These are phyloP conservation scores for Fusarium domesticum DNA, from an alignment of 2,329 filamentous ascomycete genomes.

Conservation along the genomic window DNA sequence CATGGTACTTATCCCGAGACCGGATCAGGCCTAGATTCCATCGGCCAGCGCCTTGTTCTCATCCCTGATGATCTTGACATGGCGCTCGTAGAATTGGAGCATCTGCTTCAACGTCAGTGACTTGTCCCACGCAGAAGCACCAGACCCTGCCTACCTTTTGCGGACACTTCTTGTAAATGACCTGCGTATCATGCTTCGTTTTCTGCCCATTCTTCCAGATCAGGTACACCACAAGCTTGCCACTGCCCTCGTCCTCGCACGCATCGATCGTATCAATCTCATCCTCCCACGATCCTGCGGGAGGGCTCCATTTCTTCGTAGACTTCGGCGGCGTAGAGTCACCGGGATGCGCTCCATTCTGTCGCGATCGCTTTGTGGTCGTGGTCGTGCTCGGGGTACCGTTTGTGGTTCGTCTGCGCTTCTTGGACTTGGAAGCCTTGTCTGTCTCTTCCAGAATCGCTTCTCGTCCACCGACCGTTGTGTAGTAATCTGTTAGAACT, in stretches of 20 bases:
- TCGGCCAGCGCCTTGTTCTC: slow-evolving; percentile 28
- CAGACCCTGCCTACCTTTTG: slow-evolving; percentile 58
- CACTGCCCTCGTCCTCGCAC: slow-evolving; percentile 61
- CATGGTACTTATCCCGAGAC: not conserved
- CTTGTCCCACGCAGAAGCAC: not conserved
- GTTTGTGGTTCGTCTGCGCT: slow-evolving; percentile 51
- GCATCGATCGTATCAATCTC: slow-evolving; percentile 68
- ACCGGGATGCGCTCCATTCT: slow-evolving; percentile 48
- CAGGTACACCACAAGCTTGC: slow-evolving; percentile 63
- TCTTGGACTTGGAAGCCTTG: slow-evolving; percentile 52
- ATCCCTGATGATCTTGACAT: slow-evolving; percentile 51
- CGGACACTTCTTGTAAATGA: slow-evolving; percentile 72
- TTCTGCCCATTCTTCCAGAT: slow-evolving; percentile 72
- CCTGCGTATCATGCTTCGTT: slow-evolving; percentile 66
- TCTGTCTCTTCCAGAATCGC: slow-evolving; percentile 51
- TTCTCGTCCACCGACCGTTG: slow-evolving; percentile 60
- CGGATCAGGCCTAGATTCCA: slow-evolving; percentile 9
- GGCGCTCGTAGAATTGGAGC: slow-evolving; percentile 57
- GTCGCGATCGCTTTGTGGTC: slow-evolving; percentile 43
- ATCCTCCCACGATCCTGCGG: slow-evolving; percentile 74
- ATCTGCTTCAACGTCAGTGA: slow-evolving; percentile 41
- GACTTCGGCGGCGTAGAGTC: slow-evolving; percentile 48
- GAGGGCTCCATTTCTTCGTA: slow-evolving; percentile 59
- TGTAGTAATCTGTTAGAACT: slow-evolving; percentile 63
- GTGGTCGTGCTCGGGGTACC: slow-evolving; percentile 35